A percentile compares a stretch with the other conserved stretches of the same genome.
Conservation (phyloP, 257 asterid genomes). For the Gentiana dahurica region DNA sequence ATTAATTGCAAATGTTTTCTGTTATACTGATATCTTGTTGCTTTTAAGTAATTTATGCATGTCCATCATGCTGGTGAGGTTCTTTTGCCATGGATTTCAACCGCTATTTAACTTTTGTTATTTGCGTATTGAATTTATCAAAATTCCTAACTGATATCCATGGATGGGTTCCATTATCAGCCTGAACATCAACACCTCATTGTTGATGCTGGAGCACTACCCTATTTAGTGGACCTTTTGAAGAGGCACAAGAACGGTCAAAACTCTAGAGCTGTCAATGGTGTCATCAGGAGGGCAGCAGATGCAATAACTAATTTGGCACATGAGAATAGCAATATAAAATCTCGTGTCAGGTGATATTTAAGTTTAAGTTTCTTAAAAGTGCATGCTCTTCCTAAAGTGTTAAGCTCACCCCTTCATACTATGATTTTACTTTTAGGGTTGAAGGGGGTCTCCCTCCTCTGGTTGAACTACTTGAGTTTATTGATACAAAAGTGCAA, state of each 20-base stretch:
- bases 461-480: conserved; percentile 90
- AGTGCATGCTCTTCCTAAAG: background rate
- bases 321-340: conserved; percentile 91
- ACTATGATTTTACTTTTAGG: conserved; percentile 24
- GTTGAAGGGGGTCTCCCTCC: conserved; percentile 98
- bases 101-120: background rate
- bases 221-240: conserved; percentile 81
- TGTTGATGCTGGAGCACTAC: conserved; percentile 94
- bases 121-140: background rate
- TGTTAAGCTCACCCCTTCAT: background rate
- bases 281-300: conserved; percentile 87
- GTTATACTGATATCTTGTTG: too few species aligned
- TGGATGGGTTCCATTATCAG: conserved; percentile 28
- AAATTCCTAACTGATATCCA: background rate
- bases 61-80: background rate
- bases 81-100: background rate
- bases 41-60: background rate
- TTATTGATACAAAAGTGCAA: conserved; percentile 91
- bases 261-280: conserved; percentile 72
- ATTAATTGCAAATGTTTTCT: too few species aligned
- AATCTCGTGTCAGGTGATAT: conserved; percentile 96
- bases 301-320: conserved; percentile 98
- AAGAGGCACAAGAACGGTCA: conserved; percentile 52
- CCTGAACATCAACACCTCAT: conserved; percentile 98
- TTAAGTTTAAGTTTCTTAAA: background rate